These are phyloP conservation scores for Cardamine chenopodiifolia DNA, from an alignment of 345 rosid species.

Conservation along the genomic window DNA sequence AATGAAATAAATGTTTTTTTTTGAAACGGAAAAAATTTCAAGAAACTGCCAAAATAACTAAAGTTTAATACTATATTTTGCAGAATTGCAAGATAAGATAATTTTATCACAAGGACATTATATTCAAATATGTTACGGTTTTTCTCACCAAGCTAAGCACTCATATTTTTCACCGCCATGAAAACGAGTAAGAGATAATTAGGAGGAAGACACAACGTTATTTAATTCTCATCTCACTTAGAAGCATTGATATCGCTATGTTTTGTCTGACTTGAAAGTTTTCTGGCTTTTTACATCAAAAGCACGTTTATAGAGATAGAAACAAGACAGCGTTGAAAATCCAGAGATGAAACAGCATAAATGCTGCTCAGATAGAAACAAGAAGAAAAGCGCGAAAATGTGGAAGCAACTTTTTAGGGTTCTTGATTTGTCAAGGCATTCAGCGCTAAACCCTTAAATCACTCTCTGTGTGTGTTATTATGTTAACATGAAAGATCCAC, in stretches of 20 bases:
- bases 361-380: conserved; percentile 39
- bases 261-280: conserved; percentile 34
- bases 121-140: not conserved
- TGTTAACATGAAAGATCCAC: not conserved
- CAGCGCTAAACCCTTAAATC: not conserved
- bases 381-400: conserved; percentile 26
- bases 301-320: conserved; percentile 19
- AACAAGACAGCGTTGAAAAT: conserved; percentile 34
- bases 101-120: conserved; percentile 2
- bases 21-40: not conserved
- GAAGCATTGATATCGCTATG: conserved; percentile 27
- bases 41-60: conserved; percentile 26
- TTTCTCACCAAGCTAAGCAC: conserved; percentile 37
- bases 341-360: conserved; percentile 25
- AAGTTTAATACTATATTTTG: conserved; percentile 1
- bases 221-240: not conserved
- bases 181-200: conserved; percentile 20
- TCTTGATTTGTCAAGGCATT: conserved; percentile 2
- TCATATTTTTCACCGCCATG: conserved; percentile 32
- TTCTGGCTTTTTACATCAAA: conserved; percentile 28
- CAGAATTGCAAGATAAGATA: not conserved
- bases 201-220: conserved; percentile 17
- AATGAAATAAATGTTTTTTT: not conserved
- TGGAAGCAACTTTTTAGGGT: conserved; percentile 22
- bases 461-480: not conserved